A percentile compares a stretch with the other conserved stretches of the same genome.
Conservation (phyloP, 2,329 filamentous ascomycete species). For the Falciphora oryzae region DNA sequence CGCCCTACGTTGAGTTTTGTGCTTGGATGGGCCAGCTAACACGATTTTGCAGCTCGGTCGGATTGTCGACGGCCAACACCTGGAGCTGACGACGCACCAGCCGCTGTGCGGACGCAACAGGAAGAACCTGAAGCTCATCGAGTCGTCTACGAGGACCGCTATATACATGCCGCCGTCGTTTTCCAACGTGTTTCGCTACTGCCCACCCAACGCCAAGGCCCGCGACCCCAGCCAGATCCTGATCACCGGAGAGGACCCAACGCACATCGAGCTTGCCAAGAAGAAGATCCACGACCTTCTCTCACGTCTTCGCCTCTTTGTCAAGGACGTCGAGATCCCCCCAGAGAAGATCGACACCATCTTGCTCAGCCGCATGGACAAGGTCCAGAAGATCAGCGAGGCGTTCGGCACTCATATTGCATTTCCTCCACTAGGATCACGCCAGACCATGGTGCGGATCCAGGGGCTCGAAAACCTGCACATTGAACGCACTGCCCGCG, state of each 20-base stretch:
- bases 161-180: slow-evolving; percentile 98
- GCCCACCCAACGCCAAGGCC: slow-evolving; percentile 71
- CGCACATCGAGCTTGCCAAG: slow-evolving; percentile 84
- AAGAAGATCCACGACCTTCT: slow-evolving; percentile 85
- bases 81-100: slow-evolving; percentile 85
- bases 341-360: slow-evolving; percentile 94
- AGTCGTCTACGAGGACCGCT: slow-evolving; percentile 89
- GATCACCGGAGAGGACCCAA: slow-evolving; percentile 83
- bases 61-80: slow-evolving; percentile 70
- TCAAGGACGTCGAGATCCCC: slow-evolving; percentile 89
- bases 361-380: slow-evolving; percentile 83
- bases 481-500: slow-evolving; percentile 88
- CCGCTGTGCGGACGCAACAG: slow-evolving; percentile 88
- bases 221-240: slow-evolving; percentile 87
- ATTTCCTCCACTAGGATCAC: slow-evolving; percentile 81
- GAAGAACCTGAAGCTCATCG: slow-evolving; percentile 97
- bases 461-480: slow-evolving; percentile 91
- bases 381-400: slow-evolving; percentile 96
- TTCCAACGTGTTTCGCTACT: slow-evolving; percentile 85
- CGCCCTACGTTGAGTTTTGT: background rate
- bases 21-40: slow-evolving; percentile 7
- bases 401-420: slow-evolving; percentile 93
- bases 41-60: slow-evolving; percentile 53
- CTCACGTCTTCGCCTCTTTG: slow-evolving; percentile 70
- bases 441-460: slow-evolving; percentile 78